Percentiles rank a stretch among this genome's conserved stretches.
Evolutionary conservation across 495 filamentous ascomycete genomes (phyloP).

Genomic region (Immersiella caudata): DNA sequence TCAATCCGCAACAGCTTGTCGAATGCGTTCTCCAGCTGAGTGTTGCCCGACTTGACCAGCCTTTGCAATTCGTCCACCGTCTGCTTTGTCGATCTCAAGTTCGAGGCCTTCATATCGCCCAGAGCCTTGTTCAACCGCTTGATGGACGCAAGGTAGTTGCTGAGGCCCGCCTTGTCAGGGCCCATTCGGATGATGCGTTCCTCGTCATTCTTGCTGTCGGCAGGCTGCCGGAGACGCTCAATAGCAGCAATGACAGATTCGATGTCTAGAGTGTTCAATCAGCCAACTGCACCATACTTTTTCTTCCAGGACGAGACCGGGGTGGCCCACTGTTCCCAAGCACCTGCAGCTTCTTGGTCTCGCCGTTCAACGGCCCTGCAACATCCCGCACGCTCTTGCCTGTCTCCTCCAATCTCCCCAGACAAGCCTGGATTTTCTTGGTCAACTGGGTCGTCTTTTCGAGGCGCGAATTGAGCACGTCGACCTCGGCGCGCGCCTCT

Average conservation of each 20-base stretch:
- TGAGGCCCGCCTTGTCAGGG: constrained; percentile 75
- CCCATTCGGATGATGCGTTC: constrained; percentile 87
- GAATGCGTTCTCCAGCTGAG: constrained; percentile 80
- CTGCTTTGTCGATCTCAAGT: constrained; percentile 87
- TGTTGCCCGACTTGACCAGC: constrained; percentile 74
- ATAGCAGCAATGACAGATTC: constrained; percentile 84
- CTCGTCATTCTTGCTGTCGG: constrained; percentile 84
- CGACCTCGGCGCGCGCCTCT: constrained; percentile 66
- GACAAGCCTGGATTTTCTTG: constrained; percentile 89
- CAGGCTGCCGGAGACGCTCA: constrained; percentile 81
- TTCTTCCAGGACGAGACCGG: constrained; percentile 8
- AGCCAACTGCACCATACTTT: not conserved
- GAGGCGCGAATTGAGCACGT: constrained; percentile 65
- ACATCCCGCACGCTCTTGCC: constrained; percentile 89
- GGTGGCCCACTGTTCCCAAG: constrained; percentile 68
- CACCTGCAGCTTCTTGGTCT: constrained; percentile 83
- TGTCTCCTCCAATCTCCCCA: constrained; percentile 80
- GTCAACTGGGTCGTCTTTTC: constrained; percentile 73
- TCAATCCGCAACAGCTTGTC: constrained; percentile 69
- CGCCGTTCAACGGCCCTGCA: constrained; percentile 89
- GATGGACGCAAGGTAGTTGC: constrained; percentile 85
- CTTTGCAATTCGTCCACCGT: constrained; percentile 78
- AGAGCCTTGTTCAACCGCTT: constrained; percentile 85
- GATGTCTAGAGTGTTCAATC: constrained; percentile 59
- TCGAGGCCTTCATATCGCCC: constrained; percentile 77